Evolutionary conservation across 768 basidiomycete species (phyloP).

Genomic region (Russula compacta): DNA sequence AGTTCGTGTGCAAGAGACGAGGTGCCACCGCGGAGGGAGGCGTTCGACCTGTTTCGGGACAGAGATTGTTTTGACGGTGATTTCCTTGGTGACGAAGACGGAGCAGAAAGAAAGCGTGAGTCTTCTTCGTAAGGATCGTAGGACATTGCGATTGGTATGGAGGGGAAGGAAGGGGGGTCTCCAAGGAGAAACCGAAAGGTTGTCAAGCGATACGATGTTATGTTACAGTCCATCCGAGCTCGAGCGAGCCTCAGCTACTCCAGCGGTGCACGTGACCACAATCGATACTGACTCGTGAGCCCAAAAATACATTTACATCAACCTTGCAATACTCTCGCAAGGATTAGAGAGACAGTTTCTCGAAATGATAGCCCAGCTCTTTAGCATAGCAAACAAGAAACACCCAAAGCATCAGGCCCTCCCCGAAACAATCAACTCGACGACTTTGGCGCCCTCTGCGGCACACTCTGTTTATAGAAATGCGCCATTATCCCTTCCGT

Average conservation of each 20-base stretch:
- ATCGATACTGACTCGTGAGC: not conserved
- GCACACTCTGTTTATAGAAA: slow-evolving; percentile 58
- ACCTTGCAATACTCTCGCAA: not conserved
- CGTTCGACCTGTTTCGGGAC: slow-evolving; percentile 36
- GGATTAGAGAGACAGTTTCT: not conserved
- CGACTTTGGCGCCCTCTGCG: slow-evolving; percentile 18
- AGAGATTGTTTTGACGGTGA: slow-evolving; percentile 27
- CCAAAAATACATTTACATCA: not conserved
- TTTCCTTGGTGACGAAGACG: slow-evolving; percentile 23
- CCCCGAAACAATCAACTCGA: not conserved
- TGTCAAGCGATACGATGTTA: too few relatives aligned
- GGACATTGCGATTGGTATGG: slow-evolving; percentile 5
- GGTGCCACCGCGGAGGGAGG: slow-evolving; percentile 38
- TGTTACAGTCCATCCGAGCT: too few relatives aligned
- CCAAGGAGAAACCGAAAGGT: not conserved
- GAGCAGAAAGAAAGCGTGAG: slow-evolving; percentile 27
- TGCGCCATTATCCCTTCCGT: slow-evolving; percentile 56
- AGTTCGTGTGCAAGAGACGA: slow-evolving; percentile 79
- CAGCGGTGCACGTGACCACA: not conserved
- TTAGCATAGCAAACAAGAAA: not conserved
- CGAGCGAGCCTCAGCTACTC: not conserved
- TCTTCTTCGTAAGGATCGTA: slow-evolving; percentile 13
- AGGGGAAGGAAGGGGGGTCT: not conserved
- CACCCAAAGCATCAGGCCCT: not conserved
- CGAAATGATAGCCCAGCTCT: not conserved